phyloP scores from a whole-genome alignment of 208 protist species.

The Entamoeba dispar region DNA sequence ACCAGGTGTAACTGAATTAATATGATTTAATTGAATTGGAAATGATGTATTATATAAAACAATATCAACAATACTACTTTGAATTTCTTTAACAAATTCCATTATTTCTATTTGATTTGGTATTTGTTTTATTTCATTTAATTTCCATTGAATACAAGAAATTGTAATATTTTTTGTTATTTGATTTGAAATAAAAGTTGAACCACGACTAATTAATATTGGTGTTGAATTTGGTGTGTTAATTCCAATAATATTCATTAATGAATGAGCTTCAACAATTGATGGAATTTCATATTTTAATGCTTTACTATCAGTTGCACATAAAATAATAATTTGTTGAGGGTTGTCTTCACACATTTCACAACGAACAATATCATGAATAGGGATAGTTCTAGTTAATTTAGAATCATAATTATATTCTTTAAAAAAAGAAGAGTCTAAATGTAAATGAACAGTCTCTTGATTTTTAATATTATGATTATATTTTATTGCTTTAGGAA shows the following conservation, averaged over 20 bases:
- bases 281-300: too few species aligned
- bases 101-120: neutral
- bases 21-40: neutral
- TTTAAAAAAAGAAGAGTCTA: neutral
- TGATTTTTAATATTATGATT: neutral
- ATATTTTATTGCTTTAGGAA: neutral
- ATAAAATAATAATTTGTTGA: neutral
- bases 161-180: too few species aligned
- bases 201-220: too few species aligned
- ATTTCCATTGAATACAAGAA: too few species aligned
- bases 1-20: neutral
- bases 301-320: neutral
- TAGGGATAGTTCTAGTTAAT: neutral
- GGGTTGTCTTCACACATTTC: neutral
- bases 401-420: neutral
- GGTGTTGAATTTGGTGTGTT: too few species aligned
- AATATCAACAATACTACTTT: neutral
- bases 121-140: neutral
- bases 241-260: too few species aligned
- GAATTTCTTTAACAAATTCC: neutral
- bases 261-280: too few species aligned
- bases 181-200: too few species aligned
- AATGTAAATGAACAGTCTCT: neutral
- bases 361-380: neutral
- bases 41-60: neutral